These are phyloP conservation scores for Rosa rugosa DNA, from an alignment of 306 rosid species.

Conservation along the genomic window DNA sequence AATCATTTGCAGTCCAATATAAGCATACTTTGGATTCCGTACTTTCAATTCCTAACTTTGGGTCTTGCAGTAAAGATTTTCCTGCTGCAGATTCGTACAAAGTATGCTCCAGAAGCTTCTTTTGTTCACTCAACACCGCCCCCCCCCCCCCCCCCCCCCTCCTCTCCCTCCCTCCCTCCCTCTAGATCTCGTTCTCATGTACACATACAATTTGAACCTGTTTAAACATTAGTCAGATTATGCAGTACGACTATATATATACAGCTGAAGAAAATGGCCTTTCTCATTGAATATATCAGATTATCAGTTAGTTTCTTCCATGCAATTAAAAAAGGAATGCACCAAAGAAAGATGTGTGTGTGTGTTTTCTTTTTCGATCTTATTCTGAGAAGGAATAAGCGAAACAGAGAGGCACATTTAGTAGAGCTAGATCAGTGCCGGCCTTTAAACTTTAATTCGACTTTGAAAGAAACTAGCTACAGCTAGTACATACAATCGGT, in stretches of 20 bases:
- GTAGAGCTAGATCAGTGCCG: background rate
- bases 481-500: background rate
- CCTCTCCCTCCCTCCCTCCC: background rate
- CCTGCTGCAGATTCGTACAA: constrained; percentile 24
- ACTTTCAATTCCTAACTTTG: constrained; percentile 28
- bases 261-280: background rate
- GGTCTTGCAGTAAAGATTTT: constrained; percentile 40
- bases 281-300: background rate
- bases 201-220: constrained; percentile 9
- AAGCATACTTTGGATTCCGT: constrained; percentile 46
- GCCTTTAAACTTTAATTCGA: background rate
- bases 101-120: constrained; percentile 65
- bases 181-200: background rate
- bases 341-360: background rate
- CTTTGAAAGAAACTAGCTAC: background rate
- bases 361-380: background rate
- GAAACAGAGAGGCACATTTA: background rate
- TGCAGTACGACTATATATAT: background rate
- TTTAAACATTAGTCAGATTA: constrained; percentile 24
- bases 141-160: constrained; percentile 7
- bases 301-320: background rate
- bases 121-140: constrained; percentile 31
- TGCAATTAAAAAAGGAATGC: background rate
- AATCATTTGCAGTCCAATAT: constrained; percentile 37
- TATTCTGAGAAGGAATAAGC: background rate